Conservation (phyloP, 2,329 filamentous ascomycete species). For the Verticillium albo-atrum region DNA sequence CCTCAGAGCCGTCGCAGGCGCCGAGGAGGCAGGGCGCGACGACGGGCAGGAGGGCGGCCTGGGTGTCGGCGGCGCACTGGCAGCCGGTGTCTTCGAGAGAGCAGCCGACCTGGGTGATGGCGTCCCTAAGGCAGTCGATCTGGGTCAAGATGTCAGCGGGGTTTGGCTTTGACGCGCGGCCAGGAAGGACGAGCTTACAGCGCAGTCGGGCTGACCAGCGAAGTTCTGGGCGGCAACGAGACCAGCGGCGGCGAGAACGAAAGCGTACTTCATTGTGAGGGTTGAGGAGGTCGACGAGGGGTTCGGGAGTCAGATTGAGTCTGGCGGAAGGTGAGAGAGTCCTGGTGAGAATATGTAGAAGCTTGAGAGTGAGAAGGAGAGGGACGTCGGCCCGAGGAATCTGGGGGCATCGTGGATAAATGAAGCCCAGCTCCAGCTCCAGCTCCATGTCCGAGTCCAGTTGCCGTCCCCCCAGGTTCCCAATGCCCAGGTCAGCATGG, state of each 20-base stretch:
- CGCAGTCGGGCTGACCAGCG: constrained; percentile 29
- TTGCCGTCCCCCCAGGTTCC: background rate
- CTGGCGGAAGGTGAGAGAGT: background rate
- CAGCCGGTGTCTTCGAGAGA: constrained; percentile 29
- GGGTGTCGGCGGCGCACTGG: constrained; percentile 29
- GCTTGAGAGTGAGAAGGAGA: background rate
- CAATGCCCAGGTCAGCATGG: background rate
- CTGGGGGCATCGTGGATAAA: background rate
- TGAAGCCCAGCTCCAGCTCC: too few species aligned
- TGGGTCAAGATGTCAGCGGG: constrained; percentile 5
- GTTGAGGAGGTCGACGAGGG: background rate
- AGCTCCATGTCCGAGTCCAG: too few species aligned
- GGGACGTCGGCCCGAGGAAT: background rate
- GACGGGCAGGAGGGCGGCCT: constrained; percentile 21
- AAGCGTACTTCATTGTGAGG: constrained; percentile 35
- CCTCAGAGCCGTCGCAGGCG: constrained; percentile 25
- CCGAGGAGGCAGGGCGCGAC: constrained; percentile 26
- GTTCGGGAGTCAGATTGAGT: background rate
- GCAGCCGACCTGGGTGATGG: constrained; percentile 31
- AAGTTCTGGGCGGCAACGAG: constrained; percentile 34
- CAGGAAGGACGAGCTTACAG: constrained; percentile 26
- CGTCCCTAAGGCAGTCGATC: constrained; percentile 27
- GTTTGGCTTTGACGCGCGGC: background rate
- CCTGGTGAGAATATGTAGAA: background rate
- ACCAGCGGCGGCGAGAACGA: constrained; percentile 27